Base-by-base conservation (phyloP, 2,329 filamentous ascomycete species). In the Fusarium ambrosium region DNA sequence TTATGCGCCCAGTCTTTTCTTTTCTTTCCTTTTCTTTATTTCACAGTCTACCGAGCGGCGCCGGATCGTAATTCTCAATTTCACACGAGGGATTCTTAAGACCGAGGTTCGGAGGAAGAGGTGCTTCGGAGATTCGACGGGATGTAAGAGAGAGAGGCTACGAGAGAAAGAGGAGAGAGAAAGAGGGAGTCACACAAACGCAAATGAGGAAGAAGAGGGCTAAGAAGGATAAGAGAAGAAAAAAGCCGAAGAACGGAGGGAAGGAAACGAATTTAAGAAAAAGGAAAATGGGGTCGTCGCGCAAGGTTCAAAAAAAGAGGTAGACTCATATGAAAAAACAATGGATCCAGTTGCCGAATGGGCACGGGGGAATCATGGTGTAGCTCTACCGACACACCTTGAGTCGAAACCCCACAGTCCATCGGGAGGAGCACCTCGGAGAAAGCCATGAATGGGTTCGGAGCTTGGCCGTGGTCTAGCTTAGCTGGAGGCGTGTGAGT, bases 31-130 rank as follows among this genome's bases (percentile, higher is more conserved):
- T 14, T 58, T 16, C 20, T n/a, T 56, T 56, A 41, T 22, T 32
- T 22, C 51, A 34, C 36, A 37, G 36, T 36, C 22, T 27, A 59
- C 9, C 10, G 11, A 11, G n/a, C 24, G 48, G 27, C 27, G 11
- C 48, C 48, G 18, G 48, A 32, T 53, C 48, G 48, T 18, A 24
- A 29, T 24, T 53, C 16, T 32, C 11, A 7, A n/a, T 36, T 56
- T 56, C 32, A 36, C 7, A 34, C 29, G 65, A 32, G 56, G 29
- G 43, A 68, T 68, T 66, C 56, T 61, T 68, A 65, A 70, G 71
- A 59, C 75, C 75, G 75, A 77, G 75, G 48, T 67, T 76, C 70
- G 73, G 71, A 64, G 61, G 59, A 62, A 62, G 61, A 63, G 64
- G n/a, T 61, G 55, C 62, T 74, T 74, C 62, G 66, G 62, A 62